These are phyloP conservation scores for Saccharomycopsis sp. DNA, from an alignment of 805 yeast genomes.

Conservation along the genomic window DNA sequence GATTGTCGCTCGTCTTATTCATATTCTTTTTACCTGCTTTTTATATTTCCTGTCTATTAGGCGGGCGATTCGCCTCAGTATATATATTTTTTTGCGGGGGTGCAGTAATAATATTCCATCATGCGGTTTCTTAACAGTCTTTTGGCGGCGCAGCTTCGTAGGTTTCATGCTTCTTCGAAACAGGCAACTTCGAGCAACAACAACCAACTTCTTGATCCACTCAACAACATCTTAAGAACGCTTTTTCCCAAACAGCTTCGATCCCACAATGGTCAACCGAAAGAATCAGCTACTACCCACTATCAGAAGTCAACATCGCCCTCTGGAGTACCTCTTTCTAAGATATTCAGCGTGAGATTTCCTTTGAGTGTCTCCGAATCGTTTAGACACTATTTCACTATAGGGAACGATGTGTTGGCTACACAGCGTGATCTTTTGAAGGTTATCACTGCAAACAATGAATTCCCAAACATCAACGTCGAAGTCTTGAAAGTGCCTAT, in stretches of 20 bases:
- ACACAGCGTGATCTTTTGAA: constrained; percentile 42
- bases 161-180: not conserved
- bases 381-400: constrained; percentile 41
- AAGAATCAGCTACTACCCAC: not conserved
- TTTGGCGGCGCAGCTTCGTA: not conserved
- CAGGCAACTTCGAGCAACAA: not conserved
- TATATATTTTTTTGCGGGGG: not conserved
- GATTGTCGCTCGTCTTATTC: not conserved
- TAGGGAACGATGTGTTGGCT: constrained; percentile 32
- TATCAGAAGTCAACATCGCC: constrained; percentile 18
- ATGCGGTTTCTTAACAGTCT: not conserved
- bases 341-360: constrained; percentile 30
- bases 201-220: not conserved
- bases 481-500: constrained; percentile 31
- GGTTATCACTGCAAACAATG: constrained; percentile 4
- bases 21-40: not conserved
- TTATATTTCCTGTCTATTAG: not conserved
- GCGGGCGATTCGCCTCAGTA: not conserved
- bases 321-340: constrained; percentile 18
- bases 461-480: constrained; percentile 28
- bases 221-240: not conserved
- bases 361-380: constrained; percentile 52
- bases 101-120: not conserved
- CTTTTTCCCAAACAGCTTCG: not conserved
- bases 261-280: not conserved